Percentiles rank a stretch among this genome's conserved stretches.
These are phyloP conservation scores for Camelina hispida DNA, from an alignment of 345 rosid genomes.

Conservation along the genomic window DNA sequence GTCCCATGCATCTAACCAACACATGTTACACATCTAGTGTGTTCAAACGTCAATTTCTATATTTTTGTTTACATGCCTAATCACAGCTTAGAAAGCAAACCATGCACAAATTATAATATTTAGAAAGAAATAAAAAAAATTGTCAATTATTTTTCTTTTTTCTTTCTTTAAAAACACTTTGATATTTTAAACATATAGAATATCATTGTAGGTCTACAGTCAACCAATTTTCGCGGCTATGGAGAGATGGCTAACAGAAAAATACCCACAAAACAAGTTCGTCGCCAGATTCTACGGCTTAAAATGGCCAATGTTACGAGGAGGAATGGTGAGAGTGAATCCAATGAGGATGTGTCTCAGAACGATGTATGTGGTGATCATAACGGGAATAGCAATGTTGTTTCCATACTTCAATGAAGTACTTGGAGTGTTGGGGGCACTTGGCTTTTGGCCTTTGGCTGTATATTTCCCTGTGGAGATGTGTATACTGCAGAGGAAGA, in stretches of 20 bases:
- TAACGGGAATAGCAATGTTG: constrained; percentile 53
- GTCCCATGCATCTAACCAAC: no score
- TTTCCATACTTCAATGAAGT: constrained; percentile 91
- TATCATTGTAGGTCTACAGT: constrained; percentile 54
- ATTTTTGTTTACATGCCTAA: no score
- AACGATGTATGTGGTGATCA: constrained; percentile 54
- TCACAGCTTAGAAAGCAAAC: no score
- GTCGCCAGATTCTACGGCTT: constrained; percentile 41
- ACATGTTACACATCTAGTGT: no score
- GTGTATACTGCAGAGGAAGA: constrained; percentile 60
- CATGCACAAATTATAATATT: no score
- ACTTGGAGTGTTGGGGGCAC: constrained; percentile 68
- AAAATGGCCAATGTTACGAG: constrained; percentile 44
- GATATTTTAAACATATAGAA: background rate
- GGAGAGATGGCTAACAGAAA: no score
- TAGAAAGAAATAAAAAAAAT: no score
- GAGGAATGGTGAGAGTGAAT: constrained; percentile 35
- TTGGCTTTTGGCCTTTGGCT: constrained; percentile 65
- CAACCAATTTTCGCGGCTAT: constrained; percentile 83
- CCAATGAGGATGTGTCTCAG: constrained; percentile 45
- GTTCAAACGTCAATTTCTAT: no score
- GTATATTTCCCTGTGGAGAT: constrained; percentile 54
- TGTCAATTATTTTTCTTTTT: no score
- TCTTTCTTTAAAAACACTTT: no score
- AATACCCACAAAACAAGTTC: constrained; percentile 53